These are phyloP conservation scores for Sporothrix brasiliensis DNA, from an alignment of 2,329 filamentous ascomycete genomes.

Conservation along the genomic window DNA sequence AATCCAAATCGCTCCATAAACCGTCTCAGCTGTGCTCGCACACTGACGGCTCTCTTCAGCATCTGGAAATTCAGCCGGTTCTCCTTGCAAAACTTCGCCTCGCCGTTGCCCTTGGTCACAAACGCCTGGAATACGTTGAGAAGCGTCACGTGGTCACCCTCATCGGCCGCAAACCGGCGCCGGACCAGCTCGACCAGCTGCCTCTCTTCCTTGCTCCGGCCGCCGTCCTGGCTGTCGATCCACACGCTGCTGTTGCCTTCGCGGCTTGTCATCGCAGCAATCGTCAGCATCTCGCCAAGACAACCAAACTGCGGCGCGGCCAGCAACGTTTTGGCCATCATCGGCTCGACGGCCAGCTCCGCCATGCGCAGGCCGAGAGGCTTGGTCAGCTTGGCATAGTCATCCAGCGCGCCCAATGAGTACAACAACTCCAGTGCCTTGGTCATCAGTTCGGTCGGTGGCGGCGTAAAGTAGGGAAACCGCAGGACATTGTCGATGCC, in stretches of 20 bases:
- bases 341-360: slow-evolving; percentile 88
- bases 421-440: slow-evolving; percentile 87
- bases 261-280: slow-evolving; percentile 90
- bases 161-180: slow-evolving; percentile 83
- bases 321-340: slow-evolving; percentile 89
- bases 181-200: slow-evolving; percentile 73
- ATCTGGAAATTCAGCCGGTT: slow-evolving; percentile 86
- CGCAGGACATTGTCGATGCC: slow-evolving; percentile 92
- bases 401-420: slow-evolving; percentile 81
- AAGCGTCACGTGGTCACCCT: slow-evolving; percentile 91
- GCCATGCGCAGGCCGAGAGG: slow-evolving; percentile 91
- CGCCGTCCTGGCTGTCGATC: slow-evolving; percentile 73
- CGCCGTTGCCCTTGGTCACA: slow-evolving; percentile 77
- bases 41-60: slow-evolving; percentile 78
- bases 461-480: slow-evolving; percentile 85
- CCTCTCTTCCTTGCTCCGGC: slow-evolving; percentile 53
- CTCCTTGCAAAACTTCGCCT: slow-evolving; percentile 82
- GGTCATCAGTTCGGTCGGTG: slow-evolving; percentile 80
- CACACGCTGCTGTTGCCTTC: slow-evolving; percentile 80
- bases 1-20: slow-evolving; percentile 87
- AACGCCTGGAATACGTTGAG: slow-evolving; percentile 94
- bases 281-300: slow-evolving; percentile 81
- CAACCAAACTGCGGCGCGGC: slow-evolving; percentile 75
- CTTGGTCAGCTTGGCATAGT: slow-evolving; percentile 85
- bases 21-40: slow-evolving; percentile 81